phyloP scores from a whole-genome alignment of 1,284 basidiomycete species.

The Ustanciosporium gigantosporum region DNA sequence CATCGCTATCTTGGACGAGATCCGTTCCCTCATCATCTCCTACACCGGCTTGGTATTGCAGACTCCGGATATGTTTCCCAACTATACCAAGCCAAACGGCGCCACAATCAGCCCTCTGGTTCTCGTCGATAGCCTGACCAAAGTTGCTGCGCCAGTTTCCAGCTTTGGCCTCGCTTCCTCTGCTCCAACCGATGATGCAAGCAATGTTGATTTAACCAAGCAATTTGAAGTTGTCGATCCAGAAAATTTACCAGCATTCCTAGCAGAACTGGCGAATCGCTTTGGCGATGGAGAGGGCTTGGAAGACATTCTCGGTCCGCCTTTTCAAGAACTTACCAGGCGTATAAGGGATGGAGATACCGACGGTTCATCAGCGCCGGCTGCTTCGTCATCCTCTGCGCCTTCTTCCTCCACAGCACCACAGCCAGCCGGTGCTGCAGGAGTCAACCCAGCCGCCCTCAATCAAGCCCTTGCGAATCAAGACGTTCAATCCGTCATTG shows the following conservation, averaged over 20 bases:
- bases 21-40: constrained; percentile 71
- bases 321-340: constrained; percentile 49
- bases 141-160: constrained; percentile 60
- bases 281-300: constrained; percentile 62
- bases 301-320: constrained; percentile 64
- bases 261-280: constrained; percentile 63
- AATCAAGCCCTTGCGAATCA: constrained; percentile 36
- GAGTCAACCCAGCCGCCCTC: constrained; percentile 25
- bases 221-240: constrained; percentile 57
- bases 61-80: constrained; percentile 86
- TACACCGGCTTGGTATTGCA: constrained; percentile 88
- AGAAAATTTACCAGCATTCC: constrained; percentile 63
- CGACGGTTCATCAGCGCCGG: not conserved
- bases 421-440: not conserved
- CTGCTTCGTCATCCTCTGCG: constrained; percentile 3
- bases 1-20: constrained; percentile 21
- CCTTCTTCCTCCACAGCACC: not conserved
- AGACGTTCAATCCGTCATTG: constrained; percentile 49
- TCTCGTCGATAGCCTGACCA: constrained; percentile 64
- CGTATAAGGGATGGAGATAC: constrained; percentile 44
- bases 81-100: constrained; percentile 35
- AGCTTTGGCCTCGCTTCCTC: constrained; percentile 23
- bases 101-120: constrained; percentile 65
- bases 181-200: constrained; percentile 7
- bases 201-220: constrained; percentile 14